phyloP scores from a whole-genome alignment of 495 filamentous ascomycete species.

The Trichoderma asperelloides region DNA sequence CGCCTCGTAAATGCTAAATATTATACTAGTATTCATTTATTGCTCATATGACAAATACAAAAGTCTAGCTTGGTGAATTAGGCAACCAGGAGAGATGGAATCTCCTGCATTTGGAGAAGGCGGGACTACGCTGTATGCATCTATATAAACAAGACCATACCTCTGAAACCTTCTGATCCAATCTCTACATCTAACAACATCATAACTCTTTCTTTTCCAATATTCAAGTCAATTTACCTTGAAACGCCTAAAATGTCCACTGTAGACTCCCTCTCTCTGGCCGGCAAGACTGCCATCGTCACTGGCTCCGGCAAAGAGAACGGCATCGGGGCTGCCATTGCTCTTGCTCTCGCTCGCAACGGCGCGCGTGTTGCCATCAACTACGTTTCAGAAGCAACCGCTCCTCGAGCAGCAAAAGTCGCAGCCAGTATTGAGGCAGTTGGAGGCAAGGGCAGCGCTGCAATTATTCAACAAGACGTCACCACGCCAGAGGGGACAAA shows the following conservation, averaged over 20 bases:
- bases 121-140: too few species aligned
- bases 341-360: constrained; percentile 27
- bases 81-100: too few species aligned
- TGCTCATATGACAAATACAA: too few species aligned
- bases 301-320: constrained; percentile 37
- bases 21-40: too few species aligned
- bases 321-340: constrained; percentile 40
- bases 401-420: constrained; percentile 23
- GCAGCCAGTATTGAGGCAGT: constrained; percentile 16
- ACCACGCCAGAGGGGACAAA: constrained; percentile 19
- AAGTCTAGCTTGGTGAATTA: too few species aligned
- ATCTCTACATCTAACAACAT: not conserved
- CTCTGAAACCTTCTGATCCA: not conserved
- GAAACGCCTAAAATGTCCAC: not conserved
- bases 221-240: not conserved
- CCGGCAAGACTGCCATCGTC: constrained; percentile 42
- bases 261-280: constrained; percentile 24
- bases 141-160: too few species aligned
- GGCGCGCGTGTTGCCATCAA: constrained; percentile 31
- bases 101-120: too few species aligned
- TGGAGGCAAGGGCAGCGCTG: constrained; percentile 18
- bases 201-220: not conserved
- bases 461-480: constrained; percentile 28
- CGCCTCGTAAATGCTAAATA: too few species aligned
- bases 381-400: constrained; percentile 27